Percentiles rank a stretch among this genome's conserved stretches.
Conservation (phyloP, 129 eudicot species). For the Saussurea involucrata region DNA sequence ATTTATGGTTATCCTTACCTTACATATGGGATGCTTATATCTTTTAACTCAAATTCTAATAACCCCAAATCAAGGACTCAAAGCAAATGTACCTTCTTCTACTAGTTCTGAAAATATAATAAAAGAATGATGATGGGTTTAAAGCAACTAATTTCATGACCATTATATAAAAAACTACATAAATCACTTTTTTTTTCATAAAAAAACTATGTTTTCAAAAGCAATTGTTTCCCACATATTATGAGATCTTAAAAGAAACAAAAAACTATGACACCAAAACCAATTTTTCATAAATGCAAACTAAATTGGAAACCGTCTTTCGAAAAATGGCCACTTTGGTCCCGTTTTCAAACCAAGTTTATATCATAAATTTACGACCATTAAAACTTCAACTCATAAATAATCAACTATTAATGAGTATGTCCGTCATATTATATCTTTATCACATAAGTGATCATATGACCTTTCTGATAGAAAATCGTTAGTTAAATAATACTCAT, state of each 20-base stretch:
- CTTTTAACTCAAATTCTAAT: not conserved
- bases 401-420: not conserved
- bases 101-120: not conserved
- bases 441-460: not conserved
- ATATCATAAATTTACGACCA: not conserved
- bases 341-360: not conserved
- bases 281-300: not conserved
- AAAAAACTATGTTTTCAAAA: not conserved
- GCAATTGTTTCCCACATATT: not conserved
- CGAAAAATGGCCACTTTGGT: not conserved
- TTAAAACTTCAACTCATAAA: not conserved
- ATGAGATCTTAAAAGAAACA: not conserved
- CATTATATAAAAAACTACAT: not conserved
- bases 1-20: not conserved
- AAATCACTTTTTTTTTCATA: not conserved
- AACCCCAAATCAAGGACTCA: not conserved
- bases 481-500: not conserved
- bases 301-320: not conserved
- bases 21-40: not conserved
- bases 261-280: not conserved
- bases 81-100: not conserved
- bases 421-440: not conserved
- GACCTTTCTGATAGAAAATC: not conserved
- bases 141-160: not conserved
- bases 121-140: not conserved